These are phyloP conservation scores for Citrullus amarus DNA, from an alignment of 306 rosid genomes.

Conservation along the genomic window DNA sequence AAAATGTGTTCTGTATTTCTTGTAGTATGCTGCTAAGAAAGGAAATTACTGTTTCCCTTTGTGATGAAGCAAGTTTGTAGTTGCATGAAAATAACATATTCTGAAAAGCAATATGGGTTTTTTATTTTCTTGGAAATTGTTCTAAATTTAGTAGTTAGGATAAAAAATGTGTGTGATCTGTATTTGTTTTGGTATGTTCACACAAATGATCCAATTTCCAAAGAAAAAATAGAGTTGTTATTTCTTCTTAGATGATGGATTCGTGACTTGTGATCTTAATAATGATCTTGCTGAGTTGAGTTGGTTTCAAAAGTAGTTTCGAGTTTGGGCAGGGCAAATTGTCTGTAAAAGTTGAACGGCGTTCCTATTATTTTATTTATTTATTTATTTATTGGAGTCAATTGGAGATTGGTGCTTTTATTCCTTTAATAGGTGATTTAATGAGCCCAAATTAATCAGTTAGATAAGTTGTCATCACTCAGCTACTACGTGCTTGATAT, in stretches of 20 bases:
- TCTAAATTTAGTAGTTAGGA: background rate
- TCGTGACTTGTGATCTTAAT: background rate
- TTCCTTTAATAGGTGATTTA: background rate
- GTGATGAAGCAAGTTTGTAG: background rate
- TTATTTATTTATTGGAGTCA: too few species aligned
- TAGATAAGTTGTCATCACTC: background rate
- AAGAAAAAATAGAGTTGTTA: background rate
- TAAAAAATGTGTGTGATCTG: background rate
- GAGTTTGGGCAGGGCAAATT: background rate
- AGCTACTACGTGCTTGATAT: background rate
- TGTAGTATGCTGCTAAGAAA: background rate
- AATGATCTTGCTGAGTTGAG: background rate
- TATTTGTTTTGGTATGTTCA: background rate
- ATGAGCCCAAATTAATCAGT: background rate
- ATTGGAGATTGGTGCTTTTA: background rate
- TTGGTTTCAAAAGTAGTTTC: background rate
- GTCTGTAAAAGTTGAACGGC: background rate
- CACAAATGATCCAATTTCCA: background rate
- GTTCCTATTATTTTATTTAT: background rate
- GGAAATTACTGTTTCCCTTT: background rate
- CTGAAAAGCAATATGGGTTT: background rate
- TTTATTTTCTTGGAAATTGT: background rate
- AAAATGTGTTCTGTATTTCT: background rate
- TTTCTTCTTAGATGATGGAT: background rate
- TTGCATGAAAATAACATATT: background rate